Percentiles rank a stretch among this genome's conserved stretches.
These are phyloP conservation scores for Blastocystis sp. DNA, from an alignment of 352 stramenopile species.

Conservation along the genomic window DNA sequence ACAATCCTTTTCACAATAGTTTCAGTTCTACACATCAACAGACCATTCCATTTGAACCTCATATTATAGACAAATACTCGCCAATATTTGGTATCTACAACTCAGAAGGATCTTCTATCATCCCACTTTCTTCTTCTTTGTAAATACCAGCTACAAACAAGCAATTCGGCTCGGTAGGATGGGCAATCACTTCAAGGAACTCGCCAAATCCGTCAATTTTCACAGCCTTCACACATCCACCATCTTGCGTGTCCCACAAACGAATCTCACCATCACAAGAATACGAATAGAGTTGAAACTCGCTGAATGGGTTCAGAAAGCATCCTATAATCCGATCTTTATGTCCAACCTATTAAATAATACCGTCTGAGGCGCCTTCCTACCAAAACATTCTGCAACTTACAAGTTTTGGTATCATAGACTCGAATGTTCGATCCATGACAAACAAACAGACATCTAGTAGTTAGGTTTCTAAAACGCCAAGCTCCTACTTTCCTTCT, in stretches of 20 bases:
- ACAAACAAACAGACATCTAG: conserved; percentile 54
- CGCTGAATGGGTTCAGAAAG: conserved; percentile 13
- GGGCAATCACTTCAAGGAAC: background rate
- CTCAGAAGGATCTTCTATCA: background rate
- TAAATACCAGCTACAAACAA: background rate
- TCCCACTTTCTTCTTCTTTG: background rate
- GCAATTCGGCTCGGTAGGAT: background rate
- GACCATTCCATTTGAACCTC: background rate
- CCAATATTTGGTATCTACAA: background rate
- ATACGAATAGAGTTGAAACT: conserved; percentile 43
- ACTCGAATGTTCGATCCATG: conserved; percentile 53
- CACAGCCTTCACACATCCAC: conserved; percentile 15
- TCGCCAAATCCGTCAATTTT: background rate
- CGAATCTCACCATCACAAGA: conserved; percentile 21
- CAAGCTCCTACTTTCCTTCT: conserved; percentile 23
- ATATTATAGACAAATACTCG: background rate
- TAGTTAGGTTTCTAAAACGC: background rate
- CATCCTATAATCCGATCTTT: background rate
- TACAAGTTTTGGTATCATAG: conserved; percentile 40
- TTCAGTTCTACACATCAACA: background rate
- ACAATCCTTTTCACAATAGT: background rate
- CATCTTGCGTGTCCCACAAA: conserved; percentile 45
- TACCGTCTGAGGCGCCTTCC: background rate
- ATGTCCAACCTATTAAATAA: conserved; percentile 6
- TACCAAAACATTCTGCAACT: conserved; percentile 23